Percentiles rank a stretch among this genome's conserved stretches.
Conservation (phyloP, 441 rosid species). For the Pelargonium australe region DNA sequence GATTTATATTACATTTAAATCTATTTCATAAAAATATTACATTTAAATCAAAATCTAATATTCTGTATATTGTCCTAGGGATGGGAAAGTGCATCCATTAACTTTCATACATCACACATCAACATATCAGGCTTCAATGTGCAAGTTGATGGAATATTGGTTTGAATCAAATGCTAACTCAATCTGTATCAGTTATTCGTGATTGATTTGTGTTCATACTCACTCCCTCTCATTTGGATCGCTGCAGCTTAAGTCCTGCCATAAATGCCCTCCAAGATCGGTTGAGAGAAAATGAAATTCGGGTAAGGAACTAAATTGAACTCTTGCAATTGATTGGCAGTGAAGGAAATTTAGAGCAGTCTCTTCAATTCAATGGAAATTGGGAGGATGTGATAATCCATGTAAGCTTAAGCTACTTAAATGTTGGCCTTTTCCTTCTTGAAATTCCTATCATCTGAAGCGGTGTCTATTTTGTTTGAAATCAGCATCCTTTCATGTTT, state of each 20-base stretch:
- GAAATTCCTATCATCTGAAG: too few species aligned
- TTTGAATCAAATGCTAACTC: constrained; percentile 29
- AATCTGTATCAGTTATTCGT: constrained; percentile 3
- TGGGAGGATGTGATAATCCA: not conserved
- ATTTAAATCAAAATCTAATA: constrained; percentile 10
- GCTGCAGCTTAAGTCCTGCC: constrained; percentile 85
- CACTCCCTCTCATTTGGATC: constrained; percentile 17
- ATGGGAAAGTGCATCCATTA: constrained; percentile 82
- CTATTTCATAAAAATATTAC: too few species aligned
- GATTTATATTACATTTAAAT: too few species aligned
- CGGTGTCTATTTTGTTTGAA: too few species aligned
- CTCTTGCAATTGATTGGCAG: too few species aligned
- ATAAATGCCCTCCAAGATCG: constrained; percentile 77
- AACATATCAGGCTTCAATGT: constrained; percentile 90
- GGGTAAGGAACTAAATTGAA: constrained; percentile 37
- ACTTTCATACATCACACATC: constrained; percentile 85
- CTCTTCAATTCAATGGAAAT: not conserved
- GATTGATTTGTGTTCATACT: constrained; percentile 15
- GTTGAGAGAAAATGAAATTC: constrained; percentile 75
- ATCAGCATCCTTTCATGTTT: too few species aligned
- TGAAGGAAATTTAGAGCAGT: too few species aligned
- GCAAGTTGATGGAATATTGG: constrained; percentile 95
- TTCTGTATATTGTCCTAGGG: constrained; percentile 30
- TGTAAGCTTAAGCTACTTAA: too few species aligned
- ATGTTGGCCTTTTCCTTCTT: too few species aligned